Evolutionary conservation across 129 eudicot genomes (phyloP).

Genomic region (Rutidosis leptorrhynchoides): DNA sequence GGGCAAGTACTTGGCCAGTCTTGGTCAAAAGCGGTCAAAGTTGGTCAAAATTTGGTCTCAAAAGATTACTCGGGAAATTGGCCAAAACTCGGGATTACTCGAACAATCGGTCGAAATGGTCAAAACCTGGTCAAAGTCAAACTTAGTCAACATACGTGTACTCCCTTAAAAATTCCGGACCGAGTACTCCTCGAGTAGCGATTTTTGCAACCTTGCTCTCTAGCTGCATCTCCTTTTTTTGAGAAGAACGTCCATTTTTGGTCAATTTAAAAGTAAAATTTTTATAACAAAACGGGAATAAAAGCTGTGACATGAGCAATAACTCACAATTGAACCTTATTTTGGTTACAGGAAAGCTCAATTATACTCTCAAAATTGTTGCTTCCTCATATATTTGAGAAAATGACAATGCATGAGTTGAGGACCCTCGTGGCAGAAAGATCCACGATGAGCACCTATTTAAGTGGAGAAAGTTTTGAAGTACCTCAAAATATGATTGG

Average conservation of each 20-base stretch:
- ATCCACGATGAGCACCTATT: conserved; percentile 57
- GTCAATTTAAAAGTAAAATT: too few relatives aligned
- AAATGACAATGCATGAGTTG: conserved; percentile 75
- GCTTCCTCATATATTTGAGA: conserved; percentile 85
- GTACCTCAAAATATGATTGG: conserved; percentile 65
- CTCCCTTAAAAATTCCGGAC: too few relatives aligned
- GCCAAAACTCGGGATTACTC: too few relatives aligned
- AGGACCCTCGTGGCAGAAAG: conserved; percentile 77
- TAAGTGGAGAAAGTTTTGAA: conserved; percentile 76
- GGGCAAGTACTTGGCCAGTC: too few relatives aligned
- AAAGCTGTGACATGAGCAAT: neutral
- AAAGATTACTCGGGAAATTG: too few relatives aligned
- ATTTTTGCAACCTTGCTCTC: too few relatives aligned
- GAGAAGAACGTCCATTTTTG: neutral
- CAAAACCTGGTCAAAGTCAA: too few relatives aligned
- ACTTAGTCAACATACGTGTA: too few relatives aligned
- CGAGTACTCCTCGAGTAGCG: too few relatives aligned
- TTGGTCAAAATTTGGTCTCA: too few relatives aligned
- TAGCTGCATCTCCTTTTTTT: neutral
- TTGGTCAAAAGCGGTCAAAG: too few relatives aligned
- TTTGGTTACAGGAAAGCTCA: conserved; percentile 69
- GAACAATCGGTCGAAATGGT: too few relatives aligned
- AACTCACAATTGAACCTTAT: neutral
- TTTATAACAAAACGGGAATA: neutral
- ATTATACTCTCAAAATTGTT: conserved; percentile 65